Base-by-base conservation (phyloP, 2,329 filamentous ascomycete species). In the Fusarium xyrophilum region DNA sequence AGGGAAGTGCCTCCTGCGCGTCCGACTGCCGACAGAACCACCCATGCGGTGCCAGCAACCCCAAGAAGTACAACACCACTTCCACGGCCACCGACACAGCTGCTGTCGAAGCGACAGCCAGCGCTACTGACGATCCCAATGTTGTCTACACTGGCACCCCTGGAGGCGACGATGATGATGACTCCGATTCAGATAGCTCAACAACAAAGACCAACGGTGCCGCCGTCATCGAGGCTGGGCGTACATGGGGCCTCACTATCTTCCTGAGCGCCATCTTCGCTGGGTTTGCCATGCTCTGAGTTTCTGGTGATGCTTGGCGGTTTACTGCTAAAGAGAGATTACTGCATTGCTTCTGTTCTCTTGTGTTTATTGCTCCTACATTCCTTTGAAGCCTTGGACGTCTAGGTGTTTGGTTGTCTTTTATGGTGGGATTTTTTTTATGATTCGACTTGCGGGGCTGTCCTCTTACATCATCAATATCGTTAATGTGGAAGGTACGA, bases 11-110 rank as follows among this genome's bases (percentile, higher is more conserved):
- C 78, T 83, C 84, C 71, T 93, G 91, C 76, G 78, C 84, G n/a
- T 79, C 80, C 62, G 72, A 79, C 57, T 94, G 91, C 82, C 83
- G 85, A 57, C 74, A 86, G 72, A 81, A 93, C 66, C 82, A 93
- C 80, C 91, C 89, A 6, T 95, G 92, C 77, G 91, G 92, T 76
- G 91, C 91, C 38, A 83, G 83, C 72, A 81, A 86, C 75, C 91
- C 92, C 17, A 85, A 79, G 42, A 83, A 82, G 58, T 79, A 82
- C 77, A 93, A 92, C 79, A 72, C 77, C 8, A 86, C 86, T 10
- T 79, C 83, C 11, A 80, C 82, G 15, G 69, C 68, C 38, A 50
- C 63, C 12, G 63, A 35, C 21, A 78, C 82, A 19, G 79, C 80
- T 13, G 76, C 82, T 11, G 76, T 81, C 7, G 76, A 79, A 15